Conservation (phyloP, 805 yeast species). For the Hanseniaspora taiwanica region DNA sequence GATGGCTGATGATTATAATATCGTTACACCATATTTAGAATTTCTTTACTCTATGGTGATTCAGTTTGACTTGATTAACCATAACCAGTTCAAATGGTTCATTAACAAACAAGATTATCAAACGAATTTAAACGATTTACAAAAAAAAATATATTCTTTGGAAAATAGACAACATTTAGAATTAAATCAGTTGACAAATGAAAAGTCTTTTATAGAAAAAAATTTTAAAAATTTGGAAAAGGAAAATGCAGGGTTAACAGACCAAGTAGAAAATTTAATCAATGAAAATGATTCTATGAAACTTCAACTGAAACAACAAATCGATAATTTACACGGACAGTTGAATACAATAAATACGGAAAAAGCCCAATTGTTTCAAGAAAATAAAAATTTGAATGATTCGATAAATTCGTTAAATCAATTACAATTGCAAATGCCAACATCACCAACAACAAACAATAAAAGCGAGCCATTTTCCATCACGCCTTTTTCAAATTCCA, state of each 20-base stretch:
- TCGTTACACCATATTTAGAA: slow-evolving; percentile 84
- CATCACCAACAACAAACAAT: too few species aligned
- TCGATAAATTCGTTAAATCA: background rate
- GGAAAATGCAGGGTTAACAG: background rate
- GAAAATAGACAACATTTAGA: slow-evolving; percentile 2
- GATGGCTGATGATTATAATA: slow-evolving; percentile 76
- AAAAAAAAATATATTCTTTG: slow-evolving; percentile 10
- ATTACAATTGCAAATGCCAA: background rate
- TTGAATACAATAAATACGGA: background rate
- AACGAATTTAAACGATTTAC: slow-evolving; percentile 11
- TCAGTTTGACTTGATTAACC: slow-evolving; percentile 41
- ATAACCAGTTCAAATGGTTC: slow-evolving; percentile 24
- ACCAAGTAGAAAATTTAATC: slow-evolving; percentile 1
- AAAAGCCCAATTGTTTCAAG: background rate
- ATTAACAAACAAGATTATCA: slow-evolving; percentile 9
- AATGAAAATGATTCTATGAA: slow-evolving; percentile 6
- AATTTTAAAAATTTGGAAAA: slow-evolving; percentile 4
- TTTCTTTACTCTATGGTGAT: slow-evolving; percentile 69
- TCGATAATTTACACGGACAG: slow-evolving; percentile 3
- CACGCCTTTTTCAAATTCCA: too few species aligned
- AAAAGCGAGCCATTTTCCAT: too few species aligned
- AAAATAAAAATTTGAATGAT: background rate
- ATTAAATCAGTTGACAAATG: background rate
- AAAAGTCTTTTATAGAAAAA: background rate
- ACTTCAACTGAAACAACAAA: slow-evolving; percentile 4